These are phyloP conservation scores for Trichoderma aggressivum DNA, from an alignment of 2,329 filamentous ascomycete genomes.

Conservation along the genomic window DNA sequence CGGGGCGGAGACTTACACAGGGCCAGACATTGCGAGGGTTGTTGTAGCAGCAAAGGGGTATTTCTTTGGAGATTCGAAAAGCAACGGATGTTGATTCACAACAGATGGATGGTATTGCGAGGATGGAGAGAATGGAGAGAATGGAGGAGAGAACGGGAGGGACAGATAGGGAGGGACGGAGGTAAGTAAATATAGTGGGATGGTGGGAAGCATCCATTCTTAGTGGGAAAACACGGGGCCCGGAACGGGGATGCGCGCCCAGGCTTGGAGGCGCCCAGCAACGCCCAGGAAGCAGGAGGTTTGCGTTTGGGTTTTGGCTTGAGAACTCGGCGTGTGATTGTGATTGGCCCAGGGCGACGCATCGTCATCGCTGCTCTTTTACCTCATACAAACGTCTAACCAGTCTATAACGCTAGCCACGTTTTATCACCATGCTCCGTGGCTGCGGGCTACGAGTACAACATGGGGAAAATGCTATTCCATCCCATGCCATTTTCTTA, in stretches of 20 bases:
- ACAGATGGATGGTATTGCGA: neutral
- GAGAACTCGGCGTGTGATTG: slow-evolving; percentile 22
- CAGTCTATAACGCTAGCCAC: neutral
- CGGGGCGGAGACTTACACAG: slow-evolving; percentile 57
- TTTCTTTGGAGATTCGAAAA: neutral
- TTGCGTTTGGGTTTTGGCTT: slow-evolving; percentile 13
- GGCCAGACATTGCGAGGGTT: slow-evolving; percentile 57
- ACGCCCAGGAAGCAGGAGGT: neutral
- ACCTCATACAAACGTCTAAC: slow-evolving; percentile 6
- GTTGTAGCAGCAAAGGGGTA: neutral
- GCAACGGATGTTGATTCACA: neutral
- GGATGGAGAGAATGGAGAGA: neutral
- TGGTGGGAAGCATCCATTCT: neutral
- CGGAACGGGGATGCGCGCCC: slow-evolving; percentile 3
- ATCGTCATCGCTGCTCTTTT: slow-evolving; percentile 28
- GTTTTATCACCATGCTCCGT: neutral
- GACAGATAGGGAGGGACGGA: slow-evolving; percentile 15
- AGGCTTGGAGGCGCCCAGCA: neutral
- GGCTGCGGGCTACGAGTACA: neutral
- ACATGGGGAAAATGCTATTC: neutral
- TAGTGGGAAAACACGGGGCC: slow-evolving; percentile 15
- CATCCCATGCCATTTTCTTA: neutral
- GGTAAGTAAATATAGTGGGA: slow-evolving; percentile 18
- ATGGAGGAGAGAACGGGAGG: neutral
- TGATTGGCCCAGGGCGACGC: slow-evolving; percentile 27